Base-by-base conservation (phyloP, 2,329 filamentous ascomycete species). In the Pseudogymnoascus sp. region DNA sequence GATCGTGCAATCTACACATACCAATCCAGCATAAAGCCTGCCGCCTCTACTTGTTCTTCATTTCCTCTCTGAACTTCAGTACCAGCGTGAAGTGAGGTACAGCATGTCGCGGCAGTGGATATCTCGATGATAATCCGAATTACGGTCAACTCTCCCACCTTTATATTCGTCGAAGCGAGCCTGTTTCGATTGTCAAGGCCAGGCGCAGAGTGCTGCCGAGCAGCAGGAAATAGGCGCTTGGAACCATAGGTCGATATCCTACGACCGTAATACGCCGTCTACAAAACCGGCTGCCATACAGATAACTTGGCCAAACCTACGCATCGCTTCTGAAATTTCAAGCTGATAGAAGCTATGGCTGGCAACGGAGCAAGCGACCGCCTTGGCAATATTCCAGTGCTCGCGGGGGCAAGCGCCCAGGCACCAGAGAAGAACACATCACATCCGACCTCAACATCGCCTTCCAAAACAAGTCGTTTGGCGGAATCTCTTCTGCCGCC, bases 371-470 rank as follows among this genome's bases (percentile, higher is more conserved):
- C 28, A 55, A 35, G 28, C 49, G 49, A 55, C 49, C 49, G 49
- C 16, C 49, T 55, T 35, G 49, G 49, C 28, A 35, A 14, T 35
- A 55, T 55, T 55, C 49, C 49, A 22, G 9, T 55, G 28, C 49
- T 55, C 30, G n/a, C n/a, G 45, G 45, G n/a, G 25, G 9, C 25
- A 35, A 55, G 35, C n/a, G 22, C 49, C 28, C 49, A 55, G 49
- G 9, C 49, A 55, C n/a, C 28, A 55, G 49, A 55, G 16, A n/a
- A 55, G 49, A 55, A 55, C 28, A 55, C 49, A 33, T 55, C 49
- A 12, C 49, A 55, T 35, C 28, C 49, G 28, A 22, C 49, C 11
- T 33, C 25, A 12, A 6, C 49, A 55, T 55, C 49, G n/a, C 49
- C 49, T 11, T 55, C 49, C 28, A 55, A 55, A 35, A 19, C 49